Percentiles rank a stretch among this genome's conserved stretches.
Conservation (phyloP, 176 grass and related monocot species). For the Eragrostis nindensis region DNA sequence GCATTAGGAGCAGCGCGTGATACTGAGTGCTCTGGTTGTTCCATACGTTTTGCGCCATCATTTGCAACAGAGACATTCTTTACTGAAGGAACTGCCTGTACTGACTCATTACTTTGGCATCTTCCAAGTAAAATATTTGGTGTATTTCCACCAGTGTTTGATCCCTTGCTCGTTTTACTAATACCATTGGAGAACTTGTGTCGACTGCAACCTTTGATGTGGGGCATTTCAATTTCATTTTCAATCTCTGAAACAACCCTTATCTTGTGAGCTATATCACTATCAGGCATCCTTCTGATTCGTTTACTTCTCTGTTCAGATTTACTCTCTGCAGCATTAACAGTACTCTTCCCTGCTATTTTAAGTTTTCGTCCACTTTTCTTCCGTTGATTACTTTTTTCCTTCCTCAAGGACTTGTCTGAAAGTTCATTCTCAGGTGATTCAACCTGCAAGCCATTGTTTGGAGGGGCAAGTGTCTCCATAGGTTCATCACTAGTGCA, state of each 20-base stretch:
- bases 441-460: constrained; percentile 18
- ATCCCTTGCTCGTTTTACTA: constrained; percentile 39
- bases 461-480: not conserved
- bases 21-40: constrained; percentile 29
- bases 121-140: constrained; percentile 19
- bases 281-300: constrained; percentile 19
- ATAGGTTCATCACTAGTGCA: constrained; percentile 13
- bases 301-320: constrained; percentile 40
- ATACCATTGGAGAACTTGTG: constrained; percentile 4
- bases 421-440: constrained; percentile 25
- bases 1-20: constrained; percentile 15
- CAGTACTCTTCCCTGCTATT: constrained; percentile 7
- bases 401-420: not conserved
- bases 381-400: constrained; percentile 16
- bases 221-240: constrained; percentile 28
- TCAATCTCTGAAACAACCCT: constrained; percentile 27
- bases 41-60: not conserved
- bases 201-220: constrained; percentile 34
- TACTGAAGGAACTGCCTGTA: not conserved
- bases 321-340: constrained; percentile 24
- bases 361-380: not conserved
- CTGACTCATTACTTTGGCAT: constrained; percentile 24
- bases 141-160: constrained; percentile 18
- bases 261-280: constrained; percentile 4
- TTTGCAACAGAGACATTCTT: constrained; percentile 31